These are phyloP conservation scores for Melocanna baccifera DNA, from an alignment of 176 grass and related monocot genomes.

Conservation along the genomic window DNA sequence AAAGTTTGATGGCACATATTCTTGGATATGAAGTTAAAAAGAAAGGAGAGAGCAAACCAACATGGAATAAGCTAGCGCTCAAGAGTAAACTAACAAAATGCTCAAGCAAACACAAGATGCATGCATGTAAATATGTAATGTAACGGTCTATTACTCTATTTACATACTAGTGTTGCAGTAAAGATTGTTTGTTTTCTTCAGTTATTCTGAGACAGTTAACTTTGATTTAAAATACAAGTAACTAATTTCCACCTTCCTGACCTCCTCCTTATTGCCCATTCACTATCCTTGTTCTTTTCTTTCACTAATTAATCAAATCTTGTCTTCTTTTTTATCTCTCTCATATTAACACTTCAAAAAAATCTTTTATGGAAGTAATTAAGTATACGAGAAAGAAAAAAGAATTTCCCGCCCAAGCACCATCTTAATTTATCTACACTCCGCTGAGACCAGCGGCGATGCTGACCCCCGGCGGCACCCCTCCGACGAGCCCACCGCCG, in stretches of 20 bases:
- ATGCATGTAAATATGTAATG: not conserved
- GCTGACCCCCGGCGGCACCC: not conserved
- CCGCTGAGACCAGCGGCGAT: not conserved
- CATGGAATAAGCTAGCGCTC: not conserved
- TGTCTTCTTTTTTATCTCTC: constrained; percentile 15
- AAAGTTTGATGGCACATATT: too few species aligned
- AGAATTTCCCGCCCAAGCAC: constrained; percentile 26
- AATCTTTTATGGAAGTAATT: constrained; percentile 26
- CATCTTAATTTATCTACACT: constrained; percentile 36
- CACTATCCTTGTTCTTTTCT: constrained; percentile 24
- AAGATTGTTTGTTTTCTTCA: constrained; percentile 26
- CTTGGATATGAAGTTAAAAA: not conserved
- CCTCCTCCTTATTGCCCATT: constrained; percentile 15
- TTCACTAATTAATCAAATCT: constrained; percentile 42
- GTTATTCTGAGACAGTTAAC: not conserved
- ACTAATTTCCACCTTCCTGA: constrained; percentile 9
- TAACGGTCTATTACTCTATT: not conserved
- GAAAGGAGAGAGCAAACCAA: not conserved
- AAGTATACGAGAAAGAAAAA: constrained; percentile 57
- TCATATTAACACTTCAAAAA: constrained; percentile 58
- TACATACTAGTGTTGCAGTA: constrained; percentile 15
- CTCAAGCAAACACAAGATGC: not conserved
- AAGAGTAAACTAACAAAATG: not conserved
- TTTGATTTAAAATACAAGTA: constrained; percentile 36
- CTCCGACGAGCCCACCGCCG: not conserved